Percentiles rank a stretch among this genome's conserved stretches.
Conservation (phyloP, 306 rosid species). For the Dalbergia cultrata region DNA sequence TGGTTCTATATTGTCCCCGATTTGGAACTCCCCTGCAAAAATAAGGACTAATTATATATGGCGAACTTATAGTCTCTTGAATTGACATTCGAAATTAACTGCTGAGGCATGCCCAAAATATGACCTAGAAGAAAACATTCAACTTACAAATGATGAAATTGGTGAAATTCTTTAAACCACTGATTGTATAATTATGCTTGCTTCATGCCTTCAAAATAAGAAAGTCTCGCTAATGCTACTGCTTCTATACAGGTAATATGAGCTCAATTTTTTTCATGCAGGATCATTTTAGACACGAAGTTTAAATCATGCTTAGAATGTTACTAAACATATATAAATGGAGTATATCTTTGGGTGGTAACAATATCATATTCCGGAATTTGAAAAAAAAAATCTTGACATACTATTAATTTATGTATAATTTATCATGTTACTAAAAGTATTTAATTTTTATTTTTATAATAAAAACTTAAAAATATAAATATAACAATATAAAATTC, state of each 20-base stretch:
- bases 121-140: neutral
- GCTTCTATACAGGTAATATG: slow-evolving; percentile 12
- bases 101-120: neutral
- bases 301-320: too few species aligned
- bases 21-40: slow-evolving; percentile 82
- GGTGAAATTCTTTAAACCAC: slow-evolving; percentile 17
- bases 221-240: neutral
- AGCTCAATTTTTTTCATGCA: neutral
- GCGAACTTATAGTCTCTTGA: slow-evolving; percentile 15
- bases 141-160: neutral
- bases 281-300: too few species aligned
- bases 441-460: too few species aligned
- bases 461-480: too few species aligned
- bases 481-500: too few species aligned
- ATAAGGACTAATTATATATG: neutral
- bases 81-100: slow-evolving; percentile 15
- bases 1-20: slow-evolving; percentile 71
- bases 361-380: too few species aligned
- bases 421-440: too few species aligned
- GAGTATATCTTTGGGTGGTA: too few species aligned
- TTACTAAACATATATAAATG: too few species aligned
- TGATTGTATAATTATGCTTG: neutral
- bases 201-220: slow-evolving; percentile 1
- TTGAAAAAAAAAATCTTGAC: too few species aligned
- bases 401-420: too few species aligned